Base-by-base conservation (phyloP, 2,329 filamentous ascomycete species). In the Talaromyces sp. region DNA sequence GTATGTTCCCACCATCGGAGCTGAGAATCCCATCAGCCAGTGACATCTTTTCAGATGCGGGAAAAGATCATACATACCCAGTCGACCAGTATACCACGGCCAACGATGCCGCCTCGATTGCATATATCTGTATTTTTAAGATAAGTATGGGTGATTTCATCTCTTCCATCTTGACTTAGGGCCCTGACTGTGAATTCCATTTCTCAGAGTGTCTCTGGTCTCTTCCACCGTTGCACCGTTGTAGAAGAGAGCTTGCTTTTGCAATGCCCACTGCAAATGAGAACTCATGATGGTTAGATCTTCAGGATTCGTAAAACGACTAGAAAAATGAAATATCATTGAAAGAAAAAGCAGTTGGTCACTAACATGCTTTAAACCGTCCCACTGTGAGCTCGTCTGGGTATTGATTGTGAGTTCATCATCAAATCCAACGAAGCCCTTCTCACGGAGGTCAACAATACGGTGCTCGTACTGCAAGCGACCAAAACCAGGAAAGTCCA, bases 301-400 rank as follows among this genome's bases (percentile, higher is more conserved):
- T 37, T 31, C 27, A 31, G 1, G 27, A 7, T 31, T 31, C 27
- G 27, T 7, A 31, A 6, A 31, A 31, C 27, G 27, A 1, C 27
- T 31, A 31, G 27, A 31, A 31, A 31, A 31, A 6, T 31, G 27
- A 1, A 27, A 31, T 31, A 31, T 31, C 27, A 31, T 31, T 31
- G 27, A 31, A 31, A 31, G 27, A 6, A 31, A 31, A 31, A 31
- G 27, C 7, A 31, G 5, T 35, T 14, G 27, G 8, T 47, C 37
- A 45, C 58, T 60, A 13, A 60, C 58, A 60, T 60, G 58, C 24
- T 60, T 60, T 1, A 60, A 14, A 11, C 58, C 27, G 13, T 60
- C 58, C 58, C 58, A 60, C 13, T 60, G 58, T 35, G 58, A 60
- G 27, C 58, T 33, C 5, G 16, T 47, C 14, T 60, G 58, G 6